Base-by-base conservation (phyloP, 306 rosid genomes). In the Inga oerstediana region DNA sequence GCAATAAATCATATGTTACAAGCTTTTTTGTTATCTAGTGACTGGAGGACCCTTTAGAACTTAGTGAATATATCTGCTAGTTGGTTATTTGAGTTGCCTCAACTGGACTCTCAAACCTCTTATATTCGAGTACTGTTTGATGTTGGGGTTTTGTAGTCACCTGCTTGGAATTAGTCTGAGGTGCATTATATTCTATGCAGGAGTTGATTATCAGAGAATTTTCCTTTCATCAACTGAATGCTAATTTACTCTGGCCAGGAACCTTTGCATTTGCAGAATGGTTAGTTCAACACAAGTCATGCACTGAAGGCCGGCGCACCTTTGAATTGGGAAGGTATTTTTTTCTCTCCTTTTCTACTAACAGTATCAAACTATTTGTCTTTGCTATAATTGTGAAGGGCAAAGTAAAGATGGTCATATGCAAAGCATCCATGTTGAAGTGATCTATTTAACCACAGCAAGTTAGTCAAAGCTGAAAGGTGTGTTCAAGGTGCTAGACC, bases 181-280 rank as follows among this genome's bases (percentile, higher is more conserved):
- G 24, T 73, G 67, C 68, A 49, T 70, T 81, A 71, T 49, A 30
- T 84, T 84, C 68, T 51, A 72, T 68, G 84, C 89, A 95, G 99
- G 99, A 91, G 73, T 83, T 96, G 91, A 72, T 84, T 51, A 75
- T 92, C 82, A 89, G 93, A 78, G 98, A 93, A 87, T 93, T 93
- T 90, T 92, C 94, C 20, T 96, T 96, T 86, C 97, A 96, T 78
- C 94, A 90, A 85, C 82, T 96, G 86, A 96, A 96, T 91, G 99
- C 99, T 79, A 96, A 92, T 89, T 85, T 90, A 80, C 97, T 92
- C 74, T 96, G 98, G 98, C 98, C 98, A 2, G 97, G 98, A 80
- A 89, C 98, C 45, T 93, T 96, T 91, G 91, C 94, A 49, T 92
- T 96, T 88, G 94, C 93, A 27, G 93, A 93, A 75, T 96, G 97